phyloP scores from a whole-genome alignment of 2,329 filamentous ascomycete genomes.

The Xylaria sp. region DNA sequence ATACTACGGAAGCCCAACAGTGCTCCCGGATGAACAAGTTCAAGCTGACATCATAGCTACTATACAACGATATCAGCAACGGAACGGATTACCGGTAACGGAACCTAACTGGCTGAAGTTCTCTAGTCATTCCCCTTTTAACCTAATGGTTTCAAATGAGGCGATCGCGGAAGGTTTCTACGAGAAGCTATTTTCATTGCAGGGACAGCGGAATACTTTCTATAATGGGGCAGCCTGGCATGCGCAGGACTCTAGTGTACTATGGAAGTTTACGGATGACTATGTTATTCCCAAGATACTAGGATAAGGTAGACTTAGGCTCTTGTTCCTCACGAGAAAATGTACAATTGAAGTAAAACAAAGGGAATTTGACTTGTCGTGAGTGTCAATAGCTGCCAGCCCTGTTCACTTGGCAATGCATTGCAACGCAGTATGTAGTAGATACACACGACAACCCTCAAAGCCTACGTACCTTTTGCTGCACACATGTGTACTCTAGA shows the following conservation, averaged over 20 bases:
- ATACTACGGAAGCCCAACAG: conserved; percentile 23
- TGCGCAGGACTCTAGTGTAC: not conserved
- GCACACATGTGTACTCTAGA: no score
- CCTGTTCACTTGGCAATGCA: no score
- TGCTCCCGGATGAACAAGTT: conserved; percentile 23
- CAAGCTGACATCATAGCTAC: conserved; percentile 23
- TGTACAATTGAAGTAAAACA: not conserved
- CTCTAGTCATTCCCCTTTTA: conserved; percentile 30
- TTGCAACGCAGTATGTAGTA: no score
- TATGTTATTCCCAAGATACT: not conserved
- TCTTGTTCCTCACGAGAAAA: not conserved
- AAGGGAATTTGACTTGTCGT: not conserved
- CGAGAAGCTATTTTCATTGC: conserved; percentile 12
- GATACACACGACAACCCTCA: no score
- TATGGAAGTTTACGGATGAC: conserved; percentile 7
- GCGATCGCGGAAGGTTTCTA: conserved; percentile 29
- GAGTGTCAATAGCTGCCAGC: no score
- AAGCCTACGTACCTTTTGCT: no score
- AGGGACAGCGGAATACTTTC: conserved; percentile 20
- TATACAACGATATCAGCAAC: conserved; percentile 7
- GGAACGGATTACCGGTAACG: not conserved
- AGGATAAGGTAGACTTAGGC: not conserved
- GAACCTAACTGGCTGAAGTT: conserved; percentile 31
- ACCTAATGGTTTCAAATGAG: conserved; percentile 35
- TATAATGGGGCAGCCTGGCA: conserved; percentile 8